Base-by-base conservation (phyloP, 495 filamentous ascomycete genomes). In the Trichoderma asperelloides region DNA sequence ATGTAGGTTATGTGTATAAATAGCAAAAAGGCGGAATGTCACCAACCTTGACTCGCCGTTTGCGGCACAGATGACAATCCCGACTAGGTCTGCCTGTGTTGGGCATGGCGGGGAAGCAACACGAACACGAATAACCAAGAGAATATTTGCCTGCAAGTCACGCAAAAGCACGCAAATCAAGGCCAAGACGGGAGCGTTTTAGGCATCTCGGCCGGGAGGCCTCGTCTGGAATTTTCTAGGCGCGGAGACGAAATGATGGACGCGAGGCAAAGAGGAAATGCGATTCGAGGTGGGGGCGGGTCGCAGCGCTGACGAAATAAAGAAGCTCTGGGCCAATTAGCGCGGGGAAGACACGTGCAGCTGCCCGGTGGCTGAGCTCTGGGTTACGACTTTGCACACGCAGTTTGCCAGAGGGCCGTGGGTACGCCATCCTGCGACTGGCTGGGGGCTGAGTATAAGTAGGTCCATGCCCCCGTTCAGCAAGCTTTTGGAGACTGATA, bases 31-130 rank as follows among this genome's bases (percentile, higher is more conserved):
- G n/a, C n/a, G n/a, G n/a, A 11, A 55, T 21, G 27, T 28, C 23
- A 33, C 65, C 18, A 15, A 66, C 65, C 65, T 66, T 66, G 65
- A 66, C 65, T 21, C 65, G 47, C 65, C 65, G 40, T 11, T 51
- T 7, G 45, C 65, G 47, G 65, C 65, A 66, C 30, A 66, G n/a
- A 37, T 66, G 65, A 40, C 65, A 66, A 55, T 66, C 51, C 27
- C 47, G 65, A 33, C 65, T 66, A 13, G 65, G 65, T 55, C 37
- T 49, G 30, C 65, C 65, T 18, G 37, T 66, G 65, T 66, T 66
- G 30, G 65, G 65, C 65, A 66, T 66, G 51, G 41, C 45, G 45
- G 33, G 33, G 33, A 37, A 33, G 2, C 2, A 33, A 6, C 6
- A 33, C 2, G 2, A 33, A 33, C 30, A 33, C 30, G 6, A 6